These are phyloP conservation scores for Dissophora ornata DNA, from an alignment of 192 early-diverging fungal genomes.

Conservation along the genomic window DNA sequence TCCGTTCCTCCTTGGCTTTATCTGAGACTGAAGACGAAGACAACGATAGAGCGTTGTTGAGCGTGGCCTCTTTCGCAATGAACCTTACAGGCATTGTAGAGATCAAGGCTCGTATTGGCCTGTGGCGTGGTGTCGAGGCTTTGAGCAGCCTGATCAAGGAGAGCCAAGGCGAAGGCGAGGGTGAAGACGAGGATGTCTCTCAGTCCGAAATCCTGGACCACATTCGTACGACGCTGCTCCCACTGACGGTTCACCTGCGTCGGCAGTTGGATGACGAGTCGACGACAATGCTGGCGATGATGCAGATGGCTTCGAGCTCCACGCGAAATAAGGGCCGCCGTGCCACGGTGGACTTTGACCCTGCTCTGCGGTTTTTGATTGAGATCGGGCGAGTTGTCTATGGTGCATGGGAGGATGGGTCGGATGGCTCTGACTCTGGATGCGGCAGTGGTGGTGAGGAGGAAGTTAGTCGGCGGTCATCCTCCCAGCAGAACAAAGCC, in stretches of 20 bases:
- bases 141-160: conserved; percentile 31
- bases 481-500: not conserved
- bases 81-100: conserved; percentile 50
- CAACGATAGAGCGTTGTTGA: conserved; percentile 35
- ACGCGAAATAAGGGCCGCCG: conserved; percentile 22
- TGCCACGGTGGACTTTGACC: conserved; percentile 33
- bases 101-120: conserved; percentile 49
- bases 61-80: conserved; percentile 47
- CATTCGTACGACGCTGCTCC: conserved; percentile 46
- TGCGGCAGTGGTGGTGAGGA: conserved; percentile 49
- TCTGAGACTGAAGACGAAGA: conserved; percentile 20
- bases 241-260: conserved; percentile 43
- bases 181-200: conserved; percentile 21
- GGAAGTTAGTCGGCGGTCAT: not conserved
- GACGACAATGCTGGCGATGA: conserved; percentile 33
- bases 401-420: conserved; percentile 50
- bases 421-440: conserved; percentile 47
- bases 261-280: conserved; percentile 50
- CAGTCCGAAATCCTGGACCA: conserved; percentile 50
- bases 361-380: conserved; percentile 45
- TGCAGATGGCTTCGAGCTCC: conserved; percentile 34
- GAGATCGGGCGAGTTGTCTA: conserved; percentile 47
- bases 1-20: not conserved
- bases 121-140: conserved; percentile 48
- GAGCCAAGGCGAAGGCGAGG: conserved; percentile 6